Evolutionary conservation across 371 early-diverging fungal species (phyloP).

Genomic region (Nematocida displodere): DNA sequence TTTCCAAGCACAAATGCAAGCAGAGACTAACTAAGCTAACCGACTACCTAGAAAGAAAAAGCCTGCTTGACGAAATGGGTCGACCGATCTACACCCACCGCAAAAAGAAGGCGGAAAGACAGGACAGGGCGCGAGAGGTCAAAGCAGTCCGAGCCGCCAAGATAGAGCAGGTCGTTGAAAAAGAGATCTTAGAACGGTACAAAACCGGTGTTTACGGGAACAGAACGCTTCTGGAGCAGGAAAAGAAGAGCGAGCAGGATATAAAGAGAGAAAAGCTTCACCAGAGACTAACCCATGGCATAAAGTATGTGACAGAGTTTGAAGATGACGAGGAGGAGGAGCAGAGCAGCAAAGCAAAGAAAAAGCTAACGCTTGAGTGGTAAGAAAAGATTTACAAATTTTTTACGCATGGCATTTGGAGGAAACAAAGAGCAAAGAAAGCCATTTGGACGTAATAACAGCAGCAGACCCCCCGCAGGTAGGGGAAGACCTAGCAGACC

Average conservation of each 20-base stretch:
- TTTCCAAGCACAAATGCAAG: conserved; percentile 88
- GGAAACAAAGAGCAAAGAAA: conserved; percentile 25
- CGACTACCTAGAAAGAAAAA: conserved; percentile 86
- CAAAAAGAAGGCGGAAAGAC: conserved; percentile 82
- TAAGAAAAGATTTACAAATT: background rate
- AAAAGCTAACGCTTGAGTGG: conserved; percentile 22
- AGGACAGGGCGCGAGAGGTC: conserved; percentile 78
- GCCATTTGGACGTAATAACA: background rate
- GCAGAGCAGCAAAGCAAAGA: conserved; percentile 20
- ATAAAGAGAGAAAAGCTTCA: conserved; percentile 62
- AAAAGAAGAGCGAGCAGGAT: conserved; percentile 45
- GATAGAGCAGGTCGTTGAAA: conserved; percentile 85
- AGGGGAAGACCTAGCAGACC: background rate
- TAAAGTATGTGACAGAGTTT: conserved; percentile 59
- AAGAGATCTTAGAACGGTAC: conserved; percentile 85
- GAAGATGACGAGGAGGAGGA: conserved; percentile 54
- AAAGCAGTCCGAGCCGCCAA: conserved; percentile 85
- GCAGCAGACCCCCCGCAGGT: background rate
- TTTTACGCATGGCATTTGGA: conserved; percentile 36
- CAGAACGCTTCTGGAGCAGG: conserved; percentile 78
- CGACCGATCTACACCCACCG: conserved; percentile 66
- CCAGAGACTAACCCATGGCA: conserved; percentile 35
- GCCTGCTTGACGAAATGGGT: conserved; percentile 74
- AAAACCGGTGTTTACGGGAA: conserved; percentile 74
- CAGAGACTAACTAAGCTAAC: conserved; percentile 90